These are phyloP conservation scores for Termitomyces sp. DNA, from an alignment of 768 basidiomycete genomes.

Conservation along the genomic window DNA sequence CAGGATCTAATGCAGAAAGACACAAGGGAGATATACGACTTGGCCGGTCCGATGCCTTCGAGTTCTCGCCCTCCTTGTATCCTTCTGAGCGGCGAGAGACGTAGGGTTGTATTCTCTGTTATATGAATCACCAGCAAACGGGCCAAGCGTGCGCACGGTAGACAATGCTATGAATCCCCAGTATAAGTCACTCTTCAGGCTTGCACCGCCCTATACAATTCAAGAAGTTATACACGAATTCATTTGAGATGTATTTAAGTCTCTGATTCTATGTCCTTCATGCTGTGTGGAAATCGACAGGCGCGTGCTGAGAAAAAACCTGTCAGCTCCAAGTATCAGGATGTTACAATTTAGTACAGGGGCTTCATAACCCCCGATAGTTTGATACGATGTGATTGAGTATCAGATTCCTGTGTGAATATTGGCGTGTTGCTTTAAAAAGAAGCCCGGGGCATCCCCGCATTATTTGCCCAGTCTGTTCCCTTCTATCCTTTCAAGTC, in stretches of 20 bases:
- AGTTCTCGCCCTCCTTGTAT: too few species aligned
- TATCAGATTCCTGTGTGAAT: conserved; percentile 6
- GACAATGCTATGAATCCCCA: not conserved
- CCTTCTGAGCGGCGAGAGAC: not conserved
- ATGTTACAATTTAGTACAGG: conserved; percentile 1
- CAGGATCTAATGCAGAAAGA: not conserved
- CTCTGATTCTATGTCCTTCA: conserved; percentile 1
- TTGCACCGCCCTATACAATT: not conserved
- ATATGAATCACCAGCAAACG: not conserved
- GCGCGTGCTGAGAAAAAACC: not conserved
- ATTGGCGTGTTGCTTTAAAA: conserved; percentile 2
- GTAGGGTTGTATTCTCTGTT: not conserved
- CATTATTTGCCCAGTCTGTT: conserved; percentile 2
- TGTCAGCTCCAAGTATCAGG: conserved; percentile 3
- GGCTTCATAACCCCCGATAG: conserved; percentile 11
- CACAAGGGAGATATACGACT: too few species aligned
- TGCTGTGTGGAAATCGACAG: not conserved
- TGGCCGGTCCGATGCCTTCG: not conserved
- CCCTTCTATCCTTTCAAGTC: conserved; percentile 1
- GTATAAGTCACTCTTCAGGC: not conserved
- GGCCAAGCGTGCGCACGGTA: too few species aligned
- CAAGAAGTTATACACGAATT: not conserved
- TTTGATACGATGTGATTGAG: not conserved
- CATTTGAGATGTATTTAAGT: not conserved
- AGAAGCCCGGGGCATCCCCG: not conserved